These are phyloP conservation scores for Penicillium sumatraense DNA, from an alignment of 2,329 filamentous ascomycete genomes.

Conservation along the genomic window DNA sequence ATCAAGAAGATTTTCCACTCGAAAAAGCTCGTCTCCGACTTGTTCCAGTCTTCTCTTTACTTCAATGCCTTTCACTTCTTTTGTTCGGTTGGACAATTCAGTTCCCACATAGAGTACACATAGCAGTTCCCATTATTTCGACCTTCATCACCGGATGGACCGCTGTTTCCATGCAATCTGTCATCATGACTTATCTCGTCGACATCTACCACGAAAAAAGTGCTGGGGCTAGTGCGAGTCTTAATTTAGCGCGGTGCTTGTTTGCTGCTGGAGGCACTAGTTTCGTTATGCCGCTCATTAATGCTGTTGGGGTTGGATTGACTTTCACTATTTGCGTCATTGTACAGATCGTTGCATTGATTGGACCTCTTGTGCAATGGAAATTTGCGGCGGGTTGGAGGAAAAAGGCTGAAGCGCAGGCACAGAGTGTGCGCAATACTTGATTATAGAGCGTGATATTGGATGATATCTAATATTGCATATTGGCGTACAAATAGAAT, in stretches of 20 bases:
- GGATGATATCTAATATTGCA: too few species aligned
- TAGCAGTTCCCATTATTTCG: slow-evolving; percentile 55
- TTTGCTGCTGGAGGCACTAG: slow-evolving; percentile 58
- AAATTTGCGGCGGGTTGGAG: slow-evolving; percentile 47
- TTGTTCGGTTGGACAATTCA: slow-evolving; percentile 60
- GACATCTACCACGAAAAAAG: slow-evolving; percentile 57
- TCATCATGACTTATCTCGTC: slow-evolving; percentile 58
- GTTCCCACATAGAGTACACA: slow-evolving; percentile 47
- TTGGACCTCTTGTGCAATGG: slow-evolving; percentile 52
- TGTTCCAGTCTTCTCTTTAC: slow-evolving; percentile 49
- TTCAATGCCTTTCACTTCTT: slow-evolving; percentile 54
- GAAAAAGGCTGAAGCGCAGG: slow-evolving; percentile 3
- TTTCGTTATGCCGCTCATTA: slow-evolving; percentile 56
- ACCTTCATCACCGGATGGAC: slow-evolving; percentile 60
- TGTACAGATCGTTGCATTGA: slow-evolving; percentile 52
- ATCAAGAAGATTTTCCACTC: slow-evolving; percentile 47
- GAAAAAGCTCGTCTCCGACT: slow-evolving; percentile 58
- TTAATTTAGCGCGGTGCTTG: slow-evolving; percentile 59
- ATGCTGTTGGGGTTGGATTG: slow-evolving; percentile 51
- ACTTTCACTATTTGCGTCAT: slow-evolving; percentile 54
- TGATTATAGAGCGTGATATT: background rate
- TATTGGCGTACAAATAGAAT: too few species aligned
- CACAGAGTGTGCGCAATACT: background rate
- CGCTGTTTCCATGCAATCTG: slow-evolving; percentile 53
- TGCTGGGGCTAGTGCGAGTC: slow-evolving; percentile 57